Evolutionary conservation across 306 rosid genomes (phyloP).

Genomic region (Leucaena leucocephala): DNA sequence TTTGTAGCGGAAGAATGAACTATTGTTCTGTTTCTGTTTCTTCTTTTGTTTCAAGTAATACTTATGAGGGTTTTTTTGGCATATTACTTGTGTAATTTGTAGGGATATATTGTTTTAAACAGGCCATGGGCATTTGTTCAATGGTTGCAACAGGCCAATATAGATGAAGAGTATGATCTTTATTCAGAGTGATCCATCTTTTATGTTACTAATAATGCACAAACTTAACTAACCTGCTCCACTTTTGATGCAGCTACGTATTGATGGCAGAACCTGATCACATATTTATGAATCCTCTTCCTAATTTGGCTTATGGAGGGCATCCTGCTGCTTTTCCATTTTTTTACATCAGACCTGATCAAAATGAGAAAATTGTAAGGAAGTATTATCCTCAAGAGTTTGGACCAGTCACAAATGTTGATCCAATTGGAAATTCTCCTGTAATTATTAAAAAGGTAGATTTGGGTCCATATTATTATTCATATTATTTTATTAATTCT

Average conservation of each 20-base stretch:
- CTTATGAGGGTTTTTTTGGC: slow-evolving; percentile 28
- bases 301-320: slow-evolving; percentile 79
- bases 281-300: slow-evolving; percentile 80
- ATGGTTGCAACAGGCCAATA: slow-evolving; percentile 81
- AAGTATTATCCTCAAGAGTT: slow-evolving; percentile 79
- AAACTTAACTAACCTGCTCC: slow-evolving; percentile 23
- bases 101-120: slow-evolving; percentile 92
- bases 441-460: slow-evolving; percentile 84
- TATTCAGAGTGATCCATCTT: slow-evolving; percentile 30
- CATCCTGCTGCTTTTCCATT: slow-evolving; percentile 91
- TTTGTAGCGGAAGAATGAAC: slow-evolving; percentile 5
- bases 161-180: slow-evolving; percentile 86
- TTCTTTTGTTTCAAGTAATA: slow-evolving; percentile 17
- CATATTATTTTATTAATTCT: slow-evolving; percentile 18
- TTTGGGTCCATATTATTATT: slow-evolving; percentile 4
- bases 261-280: slow-evolving; percentile 99
- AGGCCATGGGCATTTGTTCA: slow-evolving; percentile 99
- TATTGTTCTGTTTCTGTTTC: neutral
- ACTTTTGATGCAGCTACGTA: slow-evolving; percentile 65
- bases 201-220: neutral
- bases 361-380: slow-evolving; percentile 69
- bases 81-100: slow-evolving; percentile 23
- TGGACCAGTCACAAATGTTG: slow-evolving; percentile 81
- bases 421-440: slow-evolving; percentile 97
- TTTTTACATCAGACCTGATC: slow-evolving; percentile 76